phyloP scores from a whole-genome alignment of 1,284 basidiomycete genomes.

The Ceratobasidium sp. region DNA sequence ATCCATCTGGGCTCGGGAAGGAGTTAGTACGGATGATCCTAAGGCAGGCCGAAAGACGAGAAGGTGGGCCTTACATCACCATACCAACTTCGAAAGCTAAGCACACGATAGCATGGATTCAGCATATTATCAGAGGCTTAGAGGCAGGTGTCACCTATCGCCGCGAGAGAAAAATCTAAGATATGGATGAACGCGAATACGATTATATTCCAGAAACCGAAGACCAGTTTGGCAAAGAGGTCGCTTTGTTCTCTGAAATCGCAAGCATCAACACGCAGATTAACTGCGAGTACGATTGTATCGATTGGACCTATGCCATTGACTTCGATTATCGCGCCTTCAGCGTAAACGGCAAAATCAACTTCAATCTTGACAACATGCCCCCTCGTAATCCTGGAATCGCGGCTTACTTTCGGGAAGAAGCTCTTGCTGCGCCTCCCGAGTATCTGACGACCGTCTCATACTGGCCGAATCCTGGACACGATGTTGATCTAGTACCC shows the following conservation, averaged over 20 bases:
- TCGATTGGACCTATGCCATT: background rate
- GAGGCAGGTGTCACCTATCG: no score
- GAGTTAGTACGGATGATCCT: background rate
- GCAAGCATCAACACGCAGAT: background rate
- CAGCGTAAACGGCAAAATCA: background rate
- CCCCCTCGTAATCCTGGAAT: background rate
- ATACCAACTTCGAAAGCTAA: no score
- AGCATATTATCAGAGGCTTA: background rate
- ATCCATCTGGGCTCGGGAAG: background rate
- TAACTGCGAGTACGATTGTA: background rate
- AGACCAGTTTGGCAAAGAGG: background rate
- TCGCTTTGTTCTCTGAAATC: background rate
- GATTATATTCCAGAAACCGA: no score
- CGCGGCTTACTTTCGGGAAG: background rate
- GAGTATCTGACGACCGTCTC: no score
- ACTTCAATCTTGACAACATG: conserved; percentile 5
- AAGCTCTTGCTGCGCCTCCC: background rate
- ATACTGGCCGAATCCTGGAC: background rate
- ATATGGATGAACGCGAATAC: no score
- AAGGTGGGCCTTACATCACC: no score
- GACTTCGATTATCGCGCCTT: conserved; percentile 1
- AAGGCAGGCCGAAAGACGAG: no score
- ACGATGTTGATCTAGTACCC: background rate
- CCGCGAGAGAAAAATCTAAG: background rate
- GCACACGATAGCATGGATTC: no score